Percentiles rank a stretch among this genome's conserved stretches.
phyloP scores from a whole-genome alignment of 192 early-diverging fungal species.

The Endogone sp. region DNA sequence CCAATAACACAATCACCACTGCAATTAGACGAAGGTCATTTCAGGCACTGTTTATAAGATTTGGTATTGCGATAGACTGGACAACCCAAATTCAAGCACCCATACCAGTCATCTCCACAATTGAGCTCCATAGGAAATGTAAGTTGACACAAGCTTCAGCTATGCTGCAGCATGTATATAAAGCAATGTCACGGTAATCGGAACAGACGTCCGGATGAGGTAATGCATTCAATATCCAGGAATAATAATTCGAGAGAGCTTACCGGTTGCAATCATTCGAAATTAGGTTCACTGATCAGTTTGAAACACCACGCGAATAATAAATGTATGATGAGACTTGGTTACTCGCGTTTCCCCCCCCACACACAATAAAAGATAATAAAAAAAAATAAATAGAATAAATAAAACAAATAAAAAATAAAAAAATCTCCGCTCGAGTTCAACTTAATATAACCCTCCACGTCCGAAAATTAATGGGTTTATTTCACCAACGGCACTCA shows the following conservation, averaged over 20 bases:
- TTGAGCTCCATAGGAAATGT: constrained; percentile 72
- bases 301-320: constrained; percentile 6
- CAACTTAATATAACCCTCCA: no score
- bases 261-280: constrained; percentile 67
- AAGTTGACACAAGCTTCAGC: constrained; percentile 67
- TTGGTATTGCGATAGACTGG: no score
- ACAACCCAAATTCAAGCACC: not conserved
- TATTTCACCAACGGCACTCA: no score
- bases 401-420: not conserved
- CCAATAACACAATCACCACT: constrained; percentile 51
- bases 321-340: not conserved
- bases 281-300: constrained; percentile 56
- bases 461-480: constrained; percentile 17
- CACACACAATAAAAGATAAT: no score
- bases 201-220: no score
- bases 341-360: no score
- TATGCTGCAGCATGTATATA: constrained; percentile 21
- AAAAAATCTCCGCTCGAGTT: no score
- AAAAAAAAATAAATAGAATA: no score
- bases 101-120: constrained; percentile 51
- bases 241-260: no score
- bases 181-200: not conserved
- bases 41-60: not conserved
- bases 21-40: not conserved
- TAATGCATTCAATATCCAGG: no score